A percentile compares a stretch with the other conserved stretches of the same genome.
These are phyloP conservation scores for Tolypocladium inflatum DNA, from an alignment of 2,329 filamentous ascomycete species.

Conservation along the genomic window DNA sequence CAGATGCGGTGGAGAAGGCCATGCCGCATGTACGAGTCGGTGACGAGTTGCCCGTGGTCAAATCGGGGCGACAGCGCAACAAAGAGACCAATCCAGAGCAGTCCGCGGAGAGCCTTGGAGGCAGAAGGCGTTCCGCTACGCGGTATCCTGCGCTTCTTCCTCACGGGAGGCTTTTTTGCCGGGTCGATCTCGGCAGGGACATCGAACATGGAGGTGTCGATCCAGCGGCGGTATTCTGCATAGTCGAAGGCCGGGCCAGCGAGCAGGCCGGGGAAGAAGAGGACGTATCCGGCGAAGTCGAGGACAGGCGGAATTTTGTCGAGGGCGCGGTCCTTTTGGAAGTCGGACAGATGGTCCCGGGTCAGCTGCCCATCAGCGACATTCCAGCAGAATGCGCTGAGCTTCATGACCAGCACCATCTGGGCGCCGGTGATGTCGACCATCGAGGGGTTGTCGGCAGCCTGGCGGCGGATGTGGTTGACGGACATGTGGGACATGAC, in stretches of 20 bases:
- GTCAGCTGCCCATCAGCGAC: conserved; percentile 83
- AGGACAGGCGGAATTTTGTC: conserved; percentile 63
- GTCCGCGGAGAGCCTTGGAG: conserved; percentile 62
- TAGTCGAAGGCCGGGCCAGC: conserved; percentile 92
- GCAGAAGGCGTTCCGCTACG: conserved; percentile 79
- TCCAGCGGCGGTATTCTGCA: conserved; percentile 83
- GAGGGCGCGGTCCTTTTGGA: conserved; percentile 76
- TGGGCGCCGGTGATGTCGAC: conserved; percentile 92
- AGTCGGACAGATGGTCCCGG: conserved; percentile 69
- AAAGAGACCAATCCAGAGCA: conserved; percentile 73
- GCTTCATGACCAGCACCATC: conserved; percentile 98
- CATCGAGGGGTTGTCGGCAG: conserved; percentile 50
- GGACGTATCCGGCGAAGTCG: conserved; percentile 81
- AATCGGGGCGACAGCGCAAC: conserved; percentile 63
- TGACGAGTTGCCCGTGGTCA: conserved; percentile 51
- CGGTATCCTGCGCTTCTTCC: conserved; percentile 86
- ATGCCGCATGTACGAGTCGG: conserved; percentile 57
- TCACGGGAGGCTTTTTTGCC: conserved; percentile 72
- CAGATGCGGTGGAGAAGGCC: conserved; percentile 65
- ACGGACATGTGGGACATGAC: conserved; percentile 93
- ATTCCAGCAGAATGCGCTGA: conserved; percentile 96
- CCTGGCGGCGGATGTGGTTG: conserved; percentile 78
- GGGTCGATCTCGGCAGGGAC: conserved; percentile 74
- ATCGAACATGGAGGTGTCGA: conserved; percentile 92
- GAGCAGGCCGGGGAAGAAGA: conserved; percentile 91